Conservation (phyloP, 805 yeast species). For the Saccharomycodes ludwigii region DNA sequence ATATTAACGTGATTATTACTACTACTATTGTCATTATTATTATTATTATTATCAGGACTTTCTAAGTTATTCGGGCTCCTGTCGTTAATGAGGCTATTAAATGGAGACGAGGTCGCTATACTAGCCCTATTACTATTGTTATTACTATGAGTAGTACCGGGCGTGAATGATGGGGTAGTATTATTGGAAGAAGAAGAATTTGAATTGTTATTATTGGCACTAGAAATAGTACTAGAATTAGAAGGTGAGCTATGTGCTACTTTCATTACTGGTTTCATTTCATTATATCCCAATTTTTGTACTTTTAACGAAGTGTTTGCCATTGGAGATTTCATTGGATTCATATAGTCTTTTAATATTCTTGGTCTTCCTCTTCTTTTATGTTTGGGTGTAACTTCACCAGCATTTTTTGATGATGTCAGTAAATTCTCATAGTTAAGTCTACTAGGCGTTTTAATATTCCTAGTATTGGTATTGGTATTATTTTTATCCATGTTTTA, state of each 20-base stretch:
- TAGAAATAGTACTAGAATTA: background rate
- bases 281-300: conserved; percentile 17
- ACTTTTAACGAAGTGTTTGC: conserved; percentile 23
- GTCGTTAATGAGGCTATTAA: background rate
- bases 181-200: too few species aligned
- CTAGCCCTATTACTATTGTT: background rate
- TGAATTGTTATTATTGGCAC: background rate
- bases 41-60: too few species aligned
- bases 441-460: too few species aligned
- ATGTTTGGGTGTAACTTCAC: background rate
- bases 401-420: background rate
- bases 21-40: too few species aligned
- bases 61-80: too few species aligned
- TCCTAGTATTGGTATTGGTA: too few species aligned
- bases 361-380: conserved; percentile 26
- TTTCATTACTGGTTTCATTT: conserved; percentile 23
- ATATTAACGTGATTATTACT: too few species aligned
- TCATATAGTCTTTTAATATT: conserved; percentile 20
- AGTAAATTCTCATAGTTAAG: too few species aligned
- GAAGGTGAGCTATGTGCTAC: conserved; percentile 14
- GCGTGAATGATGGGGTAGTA: too few species aligned
- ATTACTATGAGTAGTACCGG: conserved; percentile 2
- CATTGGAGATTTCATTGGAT: conserved; percentile 26
- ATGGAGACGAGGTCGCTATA: background rate
- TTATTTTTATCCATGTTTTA: too few species aligned